phyloP scores from a whole-genome alignment of 2,329 filamentous ascomycete species.

The Aspergillus chevalieri region DNA sequence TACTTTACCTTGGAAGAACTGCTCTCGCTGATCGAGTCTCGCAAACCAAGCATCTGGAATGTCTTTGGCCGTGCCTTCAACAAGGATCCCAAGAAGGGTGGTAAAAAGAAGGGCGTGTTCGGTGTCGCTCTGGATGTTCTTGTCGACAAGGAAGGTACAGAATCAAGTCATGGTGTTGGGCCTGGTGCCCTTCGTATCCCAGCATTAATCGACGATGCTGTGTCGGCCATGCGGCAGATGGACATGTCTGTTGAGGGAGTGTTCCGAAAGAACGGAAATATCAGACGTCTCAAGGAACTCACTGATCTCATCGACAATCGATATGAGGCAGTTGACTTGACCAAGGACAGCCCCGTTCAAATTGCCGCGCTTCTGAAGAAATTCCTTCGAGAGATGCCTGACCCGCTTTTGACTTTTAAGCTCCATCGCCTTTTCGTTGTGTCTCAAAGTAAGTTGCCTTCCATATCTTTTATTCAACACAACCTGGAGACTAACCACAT shows the following conservation, averaged over 20 bases:
- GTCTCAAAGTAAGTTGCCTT: conserved; percentile 60
- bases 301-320: conserved; percentile 81
- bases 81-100: conserved; percentile 62
- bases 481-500: conserved; percentile 4
- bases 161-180: conserved; percentile 95
- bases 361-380: conserved; percentile 91
- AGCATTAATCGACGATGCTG: conserved; percentile 88
- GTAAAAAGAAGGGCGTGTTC: conserved; percentile 92
- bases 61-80: conserved; percentile 97
- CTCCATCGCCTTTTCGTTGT: conserved; percentile 85
- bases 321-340: conserved; percentile 77
- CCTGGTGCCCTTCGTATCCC: conserved; percentile 86
- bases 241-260: conserved; percentile 98
- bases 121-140: conserved; percentile 82
- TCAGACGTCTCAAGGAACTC: conserved; percentile 82
- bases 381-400: conserved; percentile 87
- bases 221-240: conserved; percentile 95
- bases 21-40: conserved; percentile 83
- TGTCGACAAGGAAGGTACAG: conserved; percentile 86
- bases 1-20: conserved; percentile 93
- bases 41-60: conserved; percentile 94
- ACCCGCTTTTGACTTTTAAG: conserved; percentile 91
- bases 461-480: conserved; percentile 6
- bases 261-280: conserved; percentile 98
- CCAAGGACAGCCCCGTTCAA: conserved; percentile 84